These are phyloP conservation scores for Saposhnikovia divaricata DNA, from an alignment of 129 eudicot species.

Conservation along the genomic window DNA sequence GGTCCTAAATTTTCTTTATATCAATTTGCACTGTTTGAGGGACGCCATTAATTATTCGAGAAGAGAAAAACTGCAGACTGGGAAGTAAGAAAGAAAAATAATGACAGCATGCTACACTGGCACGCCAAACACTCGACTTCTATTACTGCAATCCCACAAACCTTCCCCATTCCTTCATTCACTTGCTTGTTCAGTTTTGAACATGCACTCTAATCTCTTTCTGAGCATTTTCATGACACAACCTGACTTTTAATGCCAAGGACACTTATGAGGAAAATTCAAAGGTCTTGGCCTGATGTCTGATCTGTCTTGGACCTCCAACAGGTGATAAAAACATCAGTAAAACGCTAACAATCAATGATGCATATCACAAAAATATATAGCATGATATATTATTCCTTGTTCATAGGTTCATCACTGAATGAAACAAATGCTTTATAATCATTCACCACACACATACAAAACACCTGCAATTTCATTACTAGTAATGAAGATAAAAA, in stretches of 20 bases:
- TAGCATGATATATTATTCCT: neutral
- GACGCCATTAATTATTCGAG: no score
- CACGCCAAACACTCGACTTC: no score
- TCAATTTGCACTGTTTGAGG: no score
- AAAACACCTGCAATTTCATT: neutral
- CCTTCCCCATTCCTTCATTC: neutral
- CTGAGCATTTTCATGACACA: neutral
- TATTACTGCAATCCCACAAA: no score
- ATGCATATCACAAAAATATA: constrained; percentile 36
- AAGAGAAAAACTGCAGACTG: no score
- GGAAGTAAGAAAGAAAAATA: no score
- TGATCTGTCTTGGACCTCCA: constrained; percentile 64
- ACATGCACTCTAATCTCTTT: no score
- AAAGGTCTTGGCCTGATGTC: constrained; percentile 48
- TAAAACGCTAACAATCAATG: constrained; percentile 33
- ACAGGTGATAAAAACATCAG: constrained; percentile 67
- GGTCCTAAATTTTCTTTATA: no score
- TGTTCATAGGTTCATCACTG: neutral
- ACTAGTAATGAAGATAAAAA: neutral
- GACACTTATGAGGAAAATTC: constrained; percentile 29
- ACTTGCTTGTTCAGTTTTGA: neutral
- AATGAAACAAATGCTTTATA: neutral
- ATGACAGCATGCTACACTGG: no score
- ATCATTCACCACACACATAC: neutral
- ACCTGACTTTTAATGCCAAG: neutral